Evolutionary conservation across 805 yeast genomes (phyloP).

Genomic region (Starmerella stellata): DNA sequence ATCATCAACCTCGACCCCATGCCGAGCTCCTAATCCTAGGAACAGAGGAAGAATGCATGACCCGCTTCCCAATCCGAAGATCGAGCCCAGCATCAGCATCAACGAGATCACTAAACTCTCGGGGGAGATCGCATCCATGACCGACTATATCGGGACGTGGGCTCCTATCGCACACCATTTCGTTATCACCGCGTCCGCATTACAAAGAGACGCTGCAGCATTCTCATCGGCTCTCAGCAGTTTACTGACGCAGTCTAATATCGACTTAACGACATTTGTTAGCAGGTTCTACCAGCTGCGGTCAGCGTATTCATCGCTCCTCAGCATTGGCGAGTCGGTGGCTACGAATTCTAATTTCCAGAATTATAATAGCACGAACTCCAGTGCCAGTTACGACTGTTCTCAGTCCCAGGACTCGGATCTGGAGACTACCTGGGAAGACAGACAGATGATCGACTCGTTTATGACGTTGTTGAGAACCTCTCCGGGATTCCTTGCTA

Average conservation of each 20-base stretch:
- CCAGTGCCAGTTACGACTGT: background rate
- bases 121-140: slow-evolving; percentile 7
- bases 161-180: slow-evolving; percentile 11
- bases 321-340: slow-evolving; percentile 4
- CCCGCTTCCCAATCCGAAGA: too few species aligned
- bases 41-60: too few species aligned
- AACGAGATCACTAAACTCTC: slow-evolving; percentile 6
- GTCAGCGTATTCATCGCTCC: slow-evolving; percentile 13
- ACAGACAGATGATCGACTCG: slow-evolving; percentile 20
- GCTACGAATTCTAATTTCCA: slow-evolving; percentile 2
- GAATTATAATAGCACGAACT: background rate
- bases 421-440: slow-evolving; percentile 16
- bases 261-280: slow-evolving; percentile 12
- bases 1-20: too few species aligned
- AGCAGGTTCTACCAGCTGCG: slow-evolving; percentile 14
- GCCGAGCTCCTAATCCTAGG: too few species aligned
- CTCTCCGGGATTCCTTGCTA: slow-evolving; percentile 22
- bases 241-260: background rate
- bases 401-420: background rate
- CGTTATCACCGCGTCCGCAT: slow-evolving; percentile 11
- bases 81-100: slow-evolving; percentile 1
- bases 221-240: slow-evolving; percentile 4
- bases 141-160: slow-evolving; percentile 10
- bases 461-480: slow-evolving; percentile 22
- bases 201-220: slow-evolving; percentile 12